phyloP scores from a whole-genome alignment of 176 grass and related monocot species.

The Coix lacrymajobi region DNA sequence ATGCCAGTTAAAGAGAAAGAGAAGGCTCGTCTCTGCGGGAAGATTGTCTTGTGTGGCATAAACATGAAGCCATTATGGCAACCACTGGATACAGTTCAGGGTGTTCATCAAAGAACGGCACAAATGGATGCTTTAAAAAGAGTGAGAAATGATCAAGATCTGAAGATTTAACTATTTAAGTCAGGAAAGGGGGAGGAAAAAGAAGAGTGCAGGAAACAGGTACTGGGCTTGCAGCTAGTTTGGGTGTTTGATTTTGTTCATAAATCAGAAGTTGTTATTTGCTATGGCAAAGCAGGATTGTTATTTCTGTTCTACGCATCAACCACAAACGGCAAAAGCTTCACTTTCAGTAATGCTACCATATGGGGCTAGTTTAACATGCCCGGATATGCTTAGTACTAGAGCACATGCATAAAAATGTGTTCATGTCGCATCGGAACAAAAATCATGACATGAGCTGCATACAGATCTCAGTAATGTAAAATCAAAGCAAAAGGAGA shows the following conservation, averaged over 20 bases:
- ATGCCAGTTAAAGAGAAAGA: slow-evolving; percentile 43
- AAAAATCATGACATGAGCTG: not conserved
- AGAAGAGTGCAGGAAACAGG: not conserved
- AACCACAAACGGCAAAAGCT: not conserved
- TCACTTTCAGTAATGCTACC: not conserved
- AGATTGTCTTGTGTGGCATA: slow-evolving; percentile 9
- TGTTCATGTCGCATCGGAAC: not conserved
- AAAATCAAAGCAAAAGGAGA: not conserved
- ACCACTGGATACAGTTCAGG: not conserved
- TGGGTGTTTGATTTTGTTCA: not conserved
- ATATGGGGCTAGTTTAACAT: not conserved
- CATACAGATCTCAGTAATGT: not conserved
- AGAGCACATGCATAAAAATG: not conserved
- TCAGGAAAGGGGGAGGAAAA: not conserved
- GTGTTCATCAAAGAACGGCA: not conserved
- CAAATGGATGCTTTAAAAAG: not conserved
- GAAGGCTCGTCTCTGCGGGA: not conserved
- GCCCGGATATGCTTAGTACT: not conserved
- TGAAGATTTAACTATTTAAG: slow-evolving; percentile 12
- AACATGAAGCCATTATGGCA: not conserved
- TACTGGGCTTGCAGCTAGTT: not conserved
- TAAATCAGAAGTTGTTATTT: not conserved
- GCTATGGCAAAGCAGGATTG: not conserved
- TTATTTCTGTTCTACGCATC: not conserved
- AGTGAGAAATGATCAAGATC: not conserved